Evolutionary conservation across 1,284 basidiomycete genomes (phyloP), one percentile per base, ranked within the genome.

Genomic region (Fomitopsis schrenkii): DNA sequence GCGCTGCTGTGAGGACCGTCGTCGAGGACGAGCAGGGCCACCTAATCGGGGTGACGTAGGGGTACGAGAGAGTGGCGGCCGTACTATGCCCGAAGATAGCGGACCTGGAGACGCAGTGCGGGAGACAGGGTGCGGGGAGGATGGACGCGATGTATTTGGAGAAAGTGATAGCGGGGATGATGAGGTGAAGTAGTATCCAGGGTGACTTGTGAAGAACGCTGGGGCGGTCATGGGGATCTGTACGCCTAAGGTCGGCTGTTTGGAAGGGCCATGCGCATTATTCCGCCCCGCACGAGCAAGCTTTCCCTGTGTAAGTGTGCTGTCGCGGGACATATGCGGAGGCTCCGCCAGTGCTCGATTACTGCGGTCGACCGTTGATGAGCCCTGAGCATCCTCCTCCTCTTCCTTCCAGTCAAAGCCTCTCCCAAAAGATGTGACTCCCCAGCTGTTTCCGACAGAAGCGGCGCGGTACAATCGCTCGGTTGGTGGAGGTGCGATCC

Each of bases 1-100:
- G 57, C 91, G 83, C 63, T 91, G 90, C 66, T 93, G 90, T 6
- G 90, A 93, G 36, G 90, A 91, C 61, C 91, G 80, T 52, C 88
- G 79, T 35, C 91, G 82, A 46, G 89, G 81, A 14, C 88, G 84
- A 41, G 88, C 81, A 7, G 67, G 61, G 33, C 65, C 62, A 26
- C 63, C 64, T 7, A 70, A 62, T 22, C 68, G 65, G 36, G 83
- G 74, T 1, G 73, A 74, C n/a, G 76, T 77, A 5, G 80, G 79
- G 15, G 80, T 77, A 59, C 75, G 77, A 6, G 72, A 62, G 48
- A 70, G 63, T 8, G 74, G 62, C 8, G 77, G 68, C 45, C 17
- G 64, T 59, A 15, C 48, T 40, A 33, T 56, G 42, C 61, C 55
- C 6, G 68, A 64, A 62, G 62, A 67, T 33, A 55, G 65, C 46